Evolutionary conservation across 768 basidiomycete genomes (phyloP), one percentile per base, ranked within the genome.

Genomic region (Saitozyma sp.): DNA sequence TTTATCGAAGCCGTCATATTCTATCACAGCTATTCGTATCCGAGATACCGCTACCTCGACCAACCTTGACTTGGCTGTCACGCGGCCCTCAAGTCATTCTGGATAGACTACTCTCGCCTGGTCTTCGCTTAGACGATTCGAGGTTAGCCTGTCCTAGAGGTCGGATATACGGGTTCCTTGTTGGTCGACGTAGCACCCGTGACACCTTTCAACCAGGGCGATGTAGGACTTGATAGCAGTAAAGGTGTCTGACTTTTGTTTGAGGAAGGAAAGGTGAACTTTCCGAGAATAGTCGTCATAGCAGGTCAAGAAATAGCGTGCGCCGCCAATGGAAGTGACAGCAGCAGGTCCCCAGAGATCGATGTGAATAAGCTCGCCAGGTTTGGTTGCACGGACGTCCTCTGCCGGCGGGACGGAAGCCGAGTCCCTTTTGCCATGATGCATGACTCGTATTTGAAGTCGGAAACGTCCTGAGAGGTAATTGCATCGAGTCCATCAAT

Each of bases 201-300:
- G 19, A 20, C 58, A 46, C n/a, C 58, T 42, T 45, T 66, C 65
- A n/a, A 61, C 60, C 40, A 46, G 39, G 1, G 50, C 48, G 11
- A 46, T 50, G 19, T 53, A 64, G 9, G 16, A 39, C 10, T 51
- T 46, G 48, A 67, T 46, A 9, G 59, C 60, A 3, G 8, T 1
- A 3, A 53, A 19, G 1, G 50, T 52, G 8, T 66, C 64, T 17
- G 52, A 59, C 49, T 68, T 68, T 11, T 40, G 17, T 42, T 65
- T 68, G 29, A 68, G 50, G 41, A 56, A 59, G 45, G n/a, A 17
- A 1, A 55, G 9, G n/a, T 61, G 46, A 2, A 61, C 45, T 4
- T 56, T 54, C 6, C 54, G 19, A 20, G 66, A 60, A 58, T 58
- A 49, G 48, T 66, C 65, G 49, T 66, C 65, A 38, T 59, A 55